Evolutionary conservation across 768 basidiomycete species (phyloP).

Genomic region (Atractiella rhizophila): DNA sequence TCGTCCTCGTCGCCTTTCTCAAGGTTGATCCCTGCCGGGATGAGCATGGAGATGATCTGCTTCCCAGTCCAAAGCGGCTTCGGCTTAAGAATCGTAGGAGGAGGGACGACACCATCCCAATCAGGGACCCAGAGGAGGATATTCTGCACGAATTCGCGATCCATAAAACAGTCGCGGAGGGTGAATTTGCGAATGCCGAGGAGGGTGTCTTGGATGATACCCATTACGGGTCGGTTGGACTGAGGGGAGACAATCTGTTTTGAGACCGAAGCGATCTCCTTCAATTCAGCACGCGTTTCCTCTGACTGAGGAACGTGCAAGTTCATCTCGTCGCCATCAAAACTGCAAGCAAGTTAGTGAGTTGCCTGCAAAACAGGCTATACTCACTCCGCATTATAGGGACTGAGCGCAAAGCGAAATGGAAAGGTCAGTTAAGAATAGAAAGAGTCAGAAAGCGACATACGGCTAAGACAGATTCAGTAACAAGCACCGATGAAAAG

Average conservation of each 20-base stretch:
- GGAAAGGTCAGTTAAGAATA: constrained; percentile 4
- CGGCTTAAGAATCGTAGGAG: constrained; percentile 82
- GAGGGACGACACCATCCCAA: constrained; percentile 83
- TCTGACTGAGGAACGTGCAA: constrained; percentile 98
- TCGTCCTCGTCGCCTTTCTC: constrained; percentile 23
- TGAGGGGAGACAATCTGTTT: constrained; percentile 96
- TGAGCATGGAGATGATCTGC: constrained; percentile 71
- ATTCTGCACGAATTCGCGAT: constrained; percentile 88
- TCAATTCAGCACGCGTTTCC: constrained; percentile 92
- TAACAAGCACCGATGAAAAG: constrained; percentile 12
- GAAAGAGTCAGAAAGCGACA: constrained; percentile 4
- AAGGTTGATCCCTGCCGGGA: constrained; percentile 79
- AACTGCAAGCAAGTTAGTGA: constrained; percentile 21
- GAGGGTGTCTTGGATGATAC: constrained; percentile 94
- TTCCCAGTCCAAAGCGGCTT: constrained; percentile 97
- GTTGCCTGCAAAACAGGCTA: not conserved
- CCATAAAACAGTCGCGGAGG: constrained; percentile 76
- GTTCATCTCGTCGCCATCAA: constrained; percentile 99
- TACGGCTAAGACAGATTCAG: not conserved
- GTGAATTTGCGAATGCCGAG: constrained; percentile 96
- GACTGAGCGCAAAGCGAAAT: constrained; percentile 33
- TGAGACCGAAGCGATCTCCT: constrained; percentile 94
- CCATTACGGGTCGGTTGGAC: constrained; percentile 92
- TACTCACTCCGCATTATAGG: constrained; percentile 68
- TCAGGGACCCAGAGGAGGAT: constrained; percentile 93